Evolutionary conservation across 805 yeast genomes (phyloP).

Genomic region (Metschnikowia borealis): DNA sequence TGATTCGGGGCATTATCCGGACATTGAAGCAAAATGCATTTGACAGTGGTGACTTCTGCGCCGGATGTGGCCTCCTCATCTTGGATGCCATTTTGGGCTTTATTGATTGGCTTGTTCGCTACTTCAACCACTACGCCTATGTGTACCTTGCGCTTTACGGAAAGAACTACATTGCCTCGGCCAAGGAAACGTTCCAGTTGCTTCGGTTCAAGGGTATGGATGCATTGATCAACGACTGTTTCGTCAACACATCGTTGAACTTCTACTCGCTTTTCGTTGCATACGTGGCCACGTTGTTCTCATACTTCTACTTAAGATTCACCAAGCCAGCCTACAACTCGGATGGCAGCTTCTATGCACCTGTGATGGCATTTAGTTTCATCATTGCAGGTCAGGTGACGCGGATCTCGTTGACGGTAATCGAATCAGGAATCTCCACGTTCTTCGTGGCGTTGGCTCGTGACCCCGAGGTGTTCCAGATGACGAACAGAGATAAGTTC

Average conservation of each 20-base stretch:
- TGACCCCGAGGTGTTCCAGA: slow-evolving; percentile 79
- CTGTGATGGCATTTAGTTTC: slow-evolving; percentile 69
- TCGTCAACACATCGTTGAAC: slow-evolving; percentile 74
- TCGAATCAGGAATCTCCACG: slow-evolving; percentile 78
- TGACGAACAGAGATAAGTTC: slow-evolving; percentile 64
- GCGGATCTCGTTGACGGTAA: slow-evolving; percentile 65
- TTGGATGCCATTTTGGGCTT: slow-evolving; percentile 59
- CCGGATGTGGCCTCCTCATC: slow-evolving; percentile 49
- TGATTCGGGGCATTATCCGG: slow-evolving; percentile 53
- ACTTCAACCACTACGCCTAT: slow-evolving; percentile 88
- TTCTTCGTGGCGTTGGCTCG: slow-evolving; percentile 79
- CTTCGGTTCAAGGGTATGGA: slow-evolving; percentile 77
- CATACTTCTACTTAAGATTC: slow-evolving; percentile 61
- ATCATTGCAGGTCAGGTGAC: slow-evolving; percentile 74
- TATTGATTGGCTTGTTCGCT: slow-evolving; percentile 74
- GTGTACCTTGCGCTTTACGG: slow-evolving; percentile 87
- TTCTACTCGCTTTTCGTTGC: slow-evolving; percentile 72
- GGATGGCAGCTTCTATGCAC: slow-evolving; percentile 60
- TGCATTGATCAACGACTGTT: slow-evolving; percentile 78
- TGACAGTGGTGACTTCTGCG: slow-evolving; percentile 48
- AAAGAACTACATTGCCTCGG: slow-evolving; percentile 65
- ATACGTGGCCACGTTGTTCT: slow-evolving; percentile 53
- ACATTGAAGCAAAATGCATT: slow-evolving; percentile 51
- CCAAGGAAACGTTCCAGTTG: slow-evolving; percentile 78
- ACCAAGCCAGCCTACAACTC: slow-evolving; percentile 66